Conservation (phyloP, 2,329 filamentous ascomycete genomes). For the Berkeleyomyces rouxiae region DNA sequence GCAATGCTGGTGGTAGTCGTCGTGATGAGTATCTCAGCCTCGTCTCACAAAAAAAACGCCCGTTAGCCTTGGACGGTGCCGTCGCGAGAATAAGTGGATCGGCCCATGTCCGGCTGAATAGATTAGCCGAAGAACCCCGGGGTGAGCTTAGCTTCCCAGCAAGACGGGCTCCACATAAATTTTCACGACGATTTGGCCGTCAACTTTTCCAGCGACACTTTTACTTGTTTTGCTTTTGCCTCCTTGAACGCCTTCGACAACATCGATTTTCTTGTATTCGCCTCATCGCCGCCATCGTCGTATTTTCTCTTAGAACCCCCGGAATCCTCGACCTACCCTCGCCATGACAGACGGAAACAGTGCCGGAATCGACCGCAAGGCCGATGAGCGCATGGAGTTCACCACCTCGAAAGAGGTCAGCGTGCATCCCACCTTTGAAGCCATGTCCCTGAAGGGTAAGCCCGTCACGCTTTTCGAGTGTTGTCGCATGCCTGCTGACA, state of each 20-base stretch:
- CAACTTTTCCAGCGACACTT: background rate
- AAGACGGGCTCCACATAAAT: background rate
- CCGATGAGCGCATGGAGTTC: slow-evolving; percentile 95
- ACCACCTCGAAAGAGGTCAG: slow-evolving; percentile 95
- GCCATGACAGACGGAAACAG: slow-evolving; percentile 62
- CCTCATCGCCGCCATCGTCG: background rate
- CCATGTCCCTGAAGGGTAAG: slow-evolving; percentile 80
- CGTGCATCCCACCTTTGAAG: slow-evolving; percentile 83
- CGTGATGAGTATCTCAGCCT: slow-evolving; percentile 7
- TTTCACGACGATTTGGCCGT: background rate
- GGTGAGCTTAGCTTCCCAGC: background rate
- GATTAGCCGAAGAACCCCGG: slow-evolving; percentile 4
- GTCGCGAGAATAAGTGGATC: background rate
- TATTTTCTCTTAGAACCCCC: background rate
- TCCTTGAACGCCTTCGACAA: background rate
- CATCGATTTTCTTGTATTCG: background rate
- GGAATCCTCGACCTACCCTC: background rate
- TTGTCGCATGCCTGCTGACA: background rate
- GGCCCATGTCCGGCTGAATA: background rate
- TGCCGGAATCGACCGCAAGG: slow-evolving; percentile 66
- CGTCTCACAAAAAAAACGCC: background rate
- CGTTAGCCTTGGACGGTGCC: slow-evolving; percentile 8
- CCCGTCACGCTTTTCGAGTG: no score
- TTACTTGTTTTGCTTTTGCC: background rate
- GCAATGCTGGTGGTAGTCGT: background rate